Evolutionary conservation across 768 basidiomycete genomes (phyloP).

Genomic region (Omphalotus guepiniiformis): DNA sequence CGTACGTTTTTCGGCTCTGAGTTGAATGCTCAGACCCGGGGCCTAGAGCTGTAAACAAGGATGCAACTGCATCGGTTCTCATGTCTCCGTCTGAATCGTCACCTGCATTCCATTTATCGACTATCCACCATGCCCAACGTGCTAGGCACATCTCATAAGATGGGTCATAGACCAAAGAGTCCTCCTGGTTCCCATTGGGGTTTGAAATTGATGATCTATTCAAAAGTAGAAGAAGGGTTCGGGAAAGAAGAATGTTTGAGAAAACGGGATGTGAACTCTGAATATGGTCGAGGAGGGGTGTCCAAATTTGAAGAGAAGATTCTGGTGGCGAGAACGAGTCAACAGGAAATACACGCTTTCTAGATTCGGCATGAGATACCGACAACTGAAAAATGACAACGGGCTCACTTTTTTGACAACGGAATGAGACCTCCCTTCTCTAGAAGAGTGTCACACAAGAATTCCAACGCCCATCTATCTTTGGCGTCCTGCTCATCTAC

Average conservation of each 20-base stretch:
- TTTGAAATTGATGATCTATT: constrained; percentile 33
- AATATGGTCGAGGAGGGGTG: constrained; percentile 57
- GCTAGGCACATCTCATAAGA: constrained; percentile 59
- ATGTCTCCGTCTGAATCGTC: constrained; percentile 34
- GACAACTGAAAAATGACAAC: constrained; percentile 39
- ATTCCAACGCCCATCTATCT: constrained; percentile 66
- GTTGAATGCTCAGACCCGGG: constrained; percentile 24
- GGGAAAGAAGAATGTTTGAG: constrained; percentile 40
- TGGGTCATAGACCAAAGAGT: constrained; percentile 21
- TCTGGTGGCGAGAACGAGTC: constrained; percentile 46
- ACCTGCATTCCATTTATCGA: constrained; percentile 34
- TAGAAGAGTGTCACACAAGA: constrained; percentile 61
- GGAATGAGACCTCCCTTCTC: constrained; percentile 78
- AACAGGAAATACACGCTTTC: constrained; percentile 48
- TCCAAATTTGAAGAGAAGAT: constrained; percentile 59
- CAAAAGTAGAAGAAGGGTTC: constrained; percentile 37
- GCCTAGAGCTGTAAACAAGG: constrained; percentile 46
- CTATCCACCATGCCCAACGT: constrained; percentile 66
- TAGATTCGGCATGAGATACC: constrained; percentile 41
- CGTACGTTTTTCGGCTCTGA: constrained; percentile 30
- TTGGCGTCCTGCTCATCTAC: constrained; percentile 41
- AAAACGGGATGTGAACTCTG: constrained; percentile 54
- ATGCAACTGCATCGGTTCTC: constrained; percentile 39
- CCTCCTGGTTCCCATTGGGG: constrained; percentile 17
- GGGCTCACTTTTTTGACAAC: constrained; percentile 70